A percentile compares a stretch with the other conserved stretches of the same genome.
These are phyloP conservation scores for Elsinoe arachidis DNA, from an alignment of 2,329 filamentous ascomycete genomes.

Conservation along the genomic window DNA sequence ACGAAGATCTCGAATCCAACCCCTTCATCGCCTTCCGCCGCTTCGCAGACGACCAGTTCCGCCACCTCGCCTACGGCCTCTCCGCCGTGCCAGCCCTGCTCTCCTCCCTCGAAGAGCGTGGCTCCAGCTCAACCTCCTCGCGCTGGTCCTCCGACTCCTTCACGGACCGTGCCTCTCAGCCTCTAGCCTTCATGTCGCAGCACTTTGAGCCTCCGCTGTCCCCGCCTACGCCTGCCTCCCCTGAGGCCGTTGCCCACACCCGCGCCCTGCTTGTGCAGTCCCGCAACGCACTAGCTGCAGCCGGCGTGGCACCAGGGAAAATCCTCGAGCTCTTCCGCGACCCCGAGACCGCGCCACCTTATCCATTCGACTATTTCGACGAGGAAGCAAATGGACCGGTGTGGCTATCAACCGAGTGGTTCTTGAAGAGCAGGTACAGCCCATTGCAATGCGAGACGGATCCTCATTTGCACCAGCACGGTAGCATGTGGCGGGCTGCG, in stretches of 20 bases:
- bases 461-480: constrained; percentile 26
- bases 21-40: constrained; percentile 54
- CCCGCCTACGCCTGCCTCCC: neutral
- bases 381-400: constrained; percentile 12
- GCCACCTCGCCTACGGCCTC: constrained; percentile 37
- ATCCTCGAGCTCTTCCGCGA: constrained; percentile 24
- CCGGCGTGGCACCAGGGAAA: constrained; percentile 19
- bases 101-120: constrained; percentile 24
- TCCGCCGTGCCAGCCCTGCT: constrained; percentile 43
- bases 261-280: constrained; percentile 21
- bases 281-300: constrained; percentile 18
- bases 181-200: constrained; percentile 11
- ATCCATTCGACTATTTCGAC: constrained; percentile 16
- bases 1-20: constrained; percentile 33
- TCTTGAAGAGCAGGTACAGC: constrained; percentile 43
- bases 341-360: constrained; percentile 15
- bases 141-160: constrained; percentile 7
- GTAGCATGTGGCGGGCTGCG: constrained; percentile 46
- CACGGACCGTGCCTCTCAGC: constrained; percentile 4
- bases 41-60: constrained; percentile 51
- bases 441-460: constrained; percentile 46
- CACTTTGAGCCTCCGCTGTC: constrained; percentile 7
- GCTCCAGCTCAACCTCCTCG: constrained; percentile 13
- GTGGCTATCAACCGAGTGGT: constrained; percentile 30
- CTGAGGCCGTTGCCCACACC: constrained; percentile 18